These are phyloP conservation scores for Smittium culicis DNA, from an alignment of 371 early-diverging fungal genomes.

Conservation along the genomic window DNA sequence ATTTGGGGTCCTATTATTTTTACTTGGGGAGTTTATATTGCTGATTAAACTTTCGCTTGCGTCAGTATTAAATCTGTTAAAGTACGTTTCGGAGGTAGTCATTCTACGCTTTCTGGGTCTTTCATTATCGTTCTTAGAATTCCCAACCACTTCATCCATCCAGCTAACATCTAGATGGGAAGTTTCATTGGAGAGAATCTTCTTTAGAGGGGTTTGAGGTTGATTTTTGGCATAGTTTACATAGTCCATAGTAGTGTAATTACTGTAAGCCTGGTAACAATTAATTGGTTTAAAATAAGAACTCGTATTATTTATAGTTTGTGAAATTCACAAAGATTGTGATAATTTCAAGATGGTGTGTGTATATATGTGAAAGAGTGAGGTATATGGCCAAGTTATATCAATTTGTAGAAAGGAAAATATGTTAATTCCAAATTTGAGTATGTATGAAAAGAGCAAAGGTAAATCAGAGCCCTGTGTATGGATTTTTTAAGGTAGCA, in stretches of 20 bases:
- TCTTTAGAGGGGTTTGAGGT: not conserved
- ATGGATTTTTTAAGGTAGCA: too few species aligned
- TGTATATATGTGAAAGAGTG: too few species aligned
- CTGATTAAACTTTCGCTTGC: not conserved
- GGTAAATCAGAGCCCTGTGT: too few species aligned
- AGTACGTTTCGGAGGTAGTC: not conserved
- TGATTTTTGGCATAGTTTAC: not conserved
- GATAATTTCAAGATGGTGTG: too few species aligned
- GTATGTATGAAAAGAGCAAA: too few species aligned
- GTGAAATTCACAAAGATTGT: too few species aligned
- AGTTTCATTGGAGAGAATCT: not conserved
- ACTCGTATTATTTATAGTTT: too few species aligned
- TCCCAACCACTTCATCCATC: not conserved
- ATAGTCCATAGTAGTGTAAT: not conserved
- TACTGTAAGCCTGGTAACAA: not conserved
- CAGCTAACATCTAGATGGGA: not conserved
- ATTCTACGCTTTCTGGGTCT: conserved; percentile 11
- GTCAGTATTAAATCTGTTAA: not conserved
- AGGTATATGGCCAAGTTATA: too few species aligned
- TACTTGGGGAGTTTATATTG: not conserved
- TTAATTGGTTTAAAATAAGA: too few species aligned
- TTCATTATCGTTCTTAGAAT: not conserved
- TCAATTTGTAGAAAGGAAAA: too few species aligned
- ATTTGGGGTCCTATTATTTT: not conserved
- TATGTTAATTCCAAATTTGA: too few species aligned